A percentile compares a stretch with the other conserved stretches of the same genome.
Evolutionary conservation across 2,329 filamentous ascomycete species (phyloP).

Genomic region (Xylaria sp.): DNA sequence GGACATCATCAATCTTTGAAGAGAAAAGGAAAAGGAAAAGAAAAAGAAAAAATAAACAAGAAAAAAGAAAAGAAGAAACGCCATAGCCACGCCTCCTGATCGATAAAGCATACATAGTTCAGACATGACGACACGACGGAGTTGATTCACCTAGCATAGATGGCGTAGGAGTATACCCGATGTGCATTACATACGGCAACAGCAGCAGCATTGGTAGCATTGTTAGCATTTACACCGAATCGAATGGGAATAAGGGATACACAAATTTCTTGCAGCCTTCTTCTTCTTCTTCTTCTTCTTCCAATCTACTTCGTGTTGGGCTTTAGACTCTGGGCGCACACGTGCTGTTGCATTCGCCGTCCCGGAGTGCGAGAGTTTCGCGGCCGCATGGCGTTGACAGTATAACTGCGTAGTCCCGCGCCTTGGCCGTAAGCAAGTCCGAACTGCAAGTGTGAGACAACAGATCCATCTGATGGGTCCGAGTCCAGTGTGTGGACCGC

Average conservation of each 20-base stretch:
- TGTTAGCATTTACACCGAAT: conserved; percentile 18
- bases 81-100: not conserved
- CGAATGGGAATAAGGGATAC: conserved; percentile 5
- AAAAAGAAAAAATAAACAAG: too few species aligned
- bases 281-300: not conserved
- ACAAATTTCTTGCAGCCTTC: not conserved
- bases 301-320: not conserved
- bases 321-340: not conserved
- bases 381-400: not conserved
- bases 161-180: conserved; percentile 20
- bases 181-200: conserved; percentile 16
- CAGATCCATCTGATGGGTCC: too few species aligned
- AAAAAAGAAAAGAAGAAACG: too few species aligned
- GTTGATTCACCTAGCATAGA: conserved; percentile 22
- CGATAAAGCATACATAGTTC: conserved; percentile 21
- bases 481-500: too few species aligned
- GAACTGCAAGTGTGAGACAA: not conserved
- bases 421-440: not conserved
- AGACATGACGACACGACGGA: conserved; percentile 20
- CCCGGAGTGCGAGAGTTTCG: too few species aligned
- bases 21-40: too few species aligned
- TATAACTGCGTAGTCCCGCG: not conserved
- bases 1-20: conserved; percentile 78
- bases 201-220: too few species aligned
- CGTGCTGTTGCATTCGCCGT: not conserved